A percentile compares a stretch with the other conserved stretches of the same genome.
Conservation (phyloP, 345 rosid species). For the Bretschneidera sinensis region DNA sequence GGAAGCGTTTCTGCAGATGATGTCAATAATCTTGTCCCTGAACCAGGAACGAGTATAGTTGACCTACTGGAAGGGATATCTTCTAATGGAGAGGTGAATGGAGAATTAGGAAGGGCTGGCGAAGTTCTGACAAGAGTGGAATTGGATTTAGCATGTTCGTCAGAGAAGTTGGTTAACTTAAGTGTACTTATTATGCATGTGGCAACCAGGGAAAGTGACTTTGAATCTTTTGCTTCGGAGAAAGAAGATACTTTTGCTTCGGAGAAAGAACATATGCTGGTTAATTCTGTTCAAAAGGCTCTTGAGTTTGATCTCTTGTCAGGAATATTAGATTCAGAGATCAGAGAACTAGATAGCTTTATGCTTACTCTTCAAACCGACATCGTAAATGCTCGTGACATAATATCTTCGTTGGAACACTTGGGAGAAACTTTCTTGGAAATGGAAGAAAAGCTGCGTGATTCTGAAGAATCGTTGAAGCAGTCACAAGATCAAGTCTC, state of each 20-base stretch:
- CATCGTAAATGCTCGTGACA: constrained; percentile 26
- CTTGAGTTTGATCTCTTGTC: constrained; percentile 69
- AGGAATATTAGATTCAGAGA: constrained; percentile 60
- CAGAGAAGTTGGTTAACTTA: constrained; percentile 77
- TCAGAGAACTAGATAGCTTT: constrained; percentile 49
- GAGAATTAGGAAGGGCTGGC: constrained; percentile 34
- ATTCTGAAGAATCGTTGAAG: constrained; percentile 46
- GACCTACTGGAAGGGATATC: constrained; percentile 38
- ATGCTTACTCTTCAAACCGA: constrained; percentile 35
- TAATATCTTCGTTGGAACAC: constrained; percentile 42
- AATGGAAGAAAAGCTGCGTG: constrained; percentile 61
- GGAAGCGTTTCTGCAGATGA: constrained; percentile 44
- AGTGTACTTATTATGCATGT: constrained; percentile 70
- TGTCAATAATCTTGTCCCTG: constrained; percentile 38
- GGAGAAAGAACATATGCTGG: constrained; percentile 20
- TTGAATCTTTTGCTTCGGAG: constrained; percentile 63
- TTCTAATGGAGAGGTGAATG: constrained; percentile 41
- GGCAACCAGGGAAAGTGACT: constrained; percentile 63
- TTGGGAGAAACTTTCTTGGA: constrained; percentile 38
- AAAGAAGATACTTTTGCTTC: no score
- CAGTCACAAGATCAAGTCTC: constrained; percentile 53
- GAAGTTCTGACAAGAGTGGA: constrained; percentile 59
- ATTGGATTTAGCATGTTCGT: constrained; percentile 62
- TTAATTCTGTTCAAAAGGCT: constrained; percentile 44
- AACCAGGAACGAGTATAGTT: constrained; percentile 43